Base-by-base conservation (phyloP, 2,329 filamentous ascomycete genomes). In the Colletotrichum siamense region DNA sequence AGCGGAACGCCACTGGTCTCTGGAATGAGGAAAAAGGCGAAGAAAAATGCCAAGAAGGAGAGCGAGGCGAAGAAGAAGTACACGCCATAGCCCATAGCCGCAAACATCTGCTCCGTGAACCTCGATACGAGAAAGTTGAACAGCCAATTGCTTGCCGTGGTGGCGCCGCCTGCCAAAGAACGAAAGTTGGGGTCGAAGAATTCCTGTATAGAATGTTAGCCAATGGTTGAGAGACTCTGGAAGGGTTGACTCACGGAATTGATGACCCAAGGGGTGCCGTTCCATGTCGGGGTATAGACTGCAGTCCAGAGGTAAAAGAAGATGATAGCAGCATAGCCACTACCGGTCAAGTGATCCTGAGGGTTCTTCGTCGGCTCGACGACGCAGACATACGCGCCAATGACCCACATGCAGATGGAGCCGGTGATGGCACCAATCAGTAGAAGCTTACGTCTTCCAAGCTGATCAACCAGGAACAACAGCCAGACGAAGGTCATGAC, bases 221-320 rank as follows among this genome's bases (percentile, higher is more conserved):
- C 6, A 30, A 7, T n/a, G n/a, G 18, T n/a, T 10, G 5, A n/a
- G 18, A 6, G 6, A n/a, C 9, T n/a, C 18, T n/a, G 39, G 39
- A n/a, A 49, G 39, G 18, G 18, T 49, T 5, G 13, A 63, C 71
- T 18, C 62, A 77, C 75, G 8, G 71, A 77, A 83, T 92, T 92
- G 78, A 91, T 84, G 13, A 93, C 91, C 92, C 92, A 93, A 0
- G 91, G 91, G 0, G 90, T 92, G 6, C 90, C 90, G 77, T 92
- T 91, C 90, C 90, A 92, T 0, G 88, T 86, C 0, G 87, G 90
- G 0, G 90, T 92, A 81, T 93, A 93, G 77, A 90, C 71, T 7
- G 75, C 75, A 10, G 75, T 77, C 90, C 91, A 94, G 3, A 94
- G 86, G 80, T 94, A 94, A 85, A 94, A 93, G 86, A 94, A 93